Evolutionary conservation across 1,284 basidiomycete genomes (phyloP), one percentile per base, ranked within the genome.

Genomic region (Pseudozyma thailandica): DNA sequence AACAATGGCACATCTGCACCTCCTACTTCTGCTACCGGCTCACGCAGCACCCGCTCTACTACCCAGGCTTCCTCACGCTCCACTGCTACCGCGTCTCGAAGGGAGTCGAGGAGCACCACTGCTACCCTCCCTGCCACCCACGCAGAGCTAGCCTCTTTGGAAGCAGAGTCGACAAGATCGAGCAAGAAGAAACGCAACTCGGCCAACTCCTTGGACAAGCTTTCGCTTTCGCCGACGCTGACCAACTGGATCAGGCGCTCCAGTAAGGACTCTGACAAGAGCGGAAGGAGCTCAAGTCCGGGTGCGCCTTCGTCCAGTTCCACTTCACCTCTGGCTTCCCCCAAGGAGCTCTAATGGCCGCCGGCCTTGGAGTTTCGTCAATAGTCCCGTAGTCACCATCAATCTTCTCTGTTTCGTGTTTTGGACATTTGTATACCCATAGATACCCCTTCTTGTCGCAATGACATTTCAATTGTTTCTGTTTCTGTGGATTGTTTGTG

Each of bases 181-280:
- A 55, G 10, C 47, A 62, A 62, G 43, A 48, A 51, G 39, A 63
- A 63, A 21, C 53, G 60, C 13, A 47, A 44, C 21, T 62, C 59
- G 13, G 1, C 59, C 6, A 55, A 13, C 30, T 63, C 52, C 13
- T 18, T 54, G 6, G 59, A 56, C n/a, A 53, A 33, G 42, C 31
- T 55, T 6, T 62, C 60, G 1, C 33, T 57, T n/a, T 50, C 54
- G 6, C 61, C 50, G 13, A 64, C 61, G 9, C 18, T 58, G 42
- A 58, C 54, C 54, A 64, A 46, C 18, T 64, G 61, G 61, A 64
- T 64, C 20, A 42, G 50, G 7, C 49, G 61, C 23, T 50, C 54
- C 4, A 64, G 61, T 21, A 58, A 31, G 43, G 61, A 64, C 23
- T 58, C 54, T 18, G 61, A 58, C 37, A 64, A 64, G 42, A 64